phyloP scores from a whole-genome alignment of 1,284 basidiomycete species.

The Salmacisia buchloeana region DNA sequence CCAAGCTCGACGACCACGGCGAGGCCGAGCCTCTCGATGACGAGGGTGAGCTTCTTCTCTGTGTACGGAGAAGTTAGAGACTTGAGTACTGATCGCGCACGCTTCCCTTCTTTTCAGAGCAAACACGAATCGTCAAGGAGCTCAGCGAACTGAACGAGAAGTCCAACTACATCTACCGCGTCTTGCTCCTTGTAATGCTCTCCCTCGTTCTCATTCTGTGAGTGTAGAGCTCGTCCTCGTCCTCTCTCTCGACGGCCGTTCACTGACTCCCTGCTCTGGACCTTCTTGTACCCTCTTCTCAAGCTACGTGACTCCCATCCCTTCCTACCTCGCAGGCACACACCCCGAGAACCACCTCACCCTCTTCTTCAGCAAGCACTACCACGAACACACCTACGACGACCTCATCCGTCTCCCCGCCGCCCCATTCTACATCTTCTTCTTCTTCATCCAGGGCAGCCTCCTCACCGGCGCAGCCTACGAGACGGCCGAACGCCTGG shows the following conservation, averaged over 20 bases:
- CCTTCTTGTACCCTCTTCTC: neutral
- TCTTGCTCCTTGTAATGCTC: slow-evolving; percentile 29
- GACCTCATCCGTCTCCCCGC: slow-evolving; percentile 47
- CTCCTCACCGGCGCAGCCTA: slow-evolving; percentile 24
- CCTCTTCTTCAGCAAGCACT: slow-evolving; percentile 32
- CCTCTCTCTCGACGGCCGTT: neutral
- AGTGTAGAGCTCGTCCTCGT: neutral
- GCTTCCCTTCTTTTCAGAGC: slow-evolving; percentile 20
- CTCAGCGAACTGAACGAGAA: slow-evolving; percentile 36
- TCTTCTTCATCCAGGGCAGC: slow-evolving; percentile 30
- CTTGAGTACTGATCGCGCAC: neutral
- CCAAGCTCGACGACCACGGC: slow-evolving; percentile 18
- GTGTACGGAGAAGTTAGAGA: neutral
- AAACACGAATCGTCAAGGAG: slow-evolving; percentile 33
- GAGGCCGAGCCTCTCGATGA: slow-evolving; percentile 19
- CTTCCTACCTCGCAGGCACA: slow-evolving; percentile 39
- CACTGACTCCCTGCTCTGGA: neutral
- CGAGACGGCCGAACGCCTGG: slow-evolving; percentile 34
- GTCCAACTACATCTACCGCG: slow-evolving; percentile 42
- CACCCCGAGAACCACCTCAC: slow-evolving; percentile 45
- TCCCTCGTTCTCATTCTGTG: slow-evolving; percentile 28
- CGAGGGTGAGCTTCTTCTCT: slow-evolving; percentile 14
- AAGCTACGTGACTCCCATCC: slow-evolving; percentile 44
- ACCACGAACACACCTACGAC: slow-evolving; percentile 40
- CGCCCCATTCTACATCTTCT: slow-evolving; percentile 43